These are phyloP conservation scores for Corylus heterophylla DNA, from an alignment of 306 rosid species.

Conservation along the genomic window DNA sequence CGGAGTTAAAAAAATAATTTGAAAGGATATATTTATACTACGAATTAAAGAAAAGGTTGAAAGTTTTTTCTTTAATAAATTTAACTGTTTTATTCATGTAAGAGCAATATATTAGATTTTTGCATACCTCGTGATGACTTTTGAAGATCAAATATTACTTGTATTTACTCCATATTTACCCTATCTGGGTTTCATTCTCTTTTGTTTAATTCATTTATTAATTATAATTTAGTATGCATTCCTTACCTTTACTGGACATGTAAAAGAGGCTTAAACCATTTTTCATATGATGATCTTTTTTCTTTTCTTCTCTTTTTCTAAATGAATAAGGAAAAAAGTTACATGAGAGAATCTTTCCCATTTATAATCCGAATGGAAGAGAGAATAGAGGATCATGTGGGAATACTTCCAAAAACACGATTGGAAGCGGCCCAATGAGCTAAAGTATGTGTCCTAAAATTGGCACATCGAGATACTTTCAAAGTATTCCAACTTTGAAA, in stretches of 20 bases:
- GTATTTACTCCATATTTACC: not conserved
- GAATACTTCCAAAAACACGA: no score
- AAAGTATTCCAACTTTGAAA: no score
- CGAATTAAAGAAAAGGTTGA: constrained; percentile 82
- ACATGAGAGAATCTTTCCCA: no score
- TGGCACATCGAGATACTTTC: no score
- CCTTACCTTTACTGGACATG: not conserved
- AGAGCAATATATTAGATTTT: not conserved
- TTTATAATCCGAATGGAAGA: no score
- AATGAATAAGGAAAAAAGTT: no score
- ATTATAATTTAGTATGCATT: not conserved
- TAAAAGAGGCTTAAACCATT: not conserved
- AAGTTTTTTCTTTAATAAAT: constrained; percentile 3
- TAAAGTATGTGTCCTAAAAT: no score
- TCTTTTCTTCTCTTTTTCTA: no score
- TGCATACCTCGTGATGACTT: not conserved
- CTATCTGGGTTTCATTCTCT: not conserved
- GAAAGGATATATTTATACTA: constrained; percentile 86
- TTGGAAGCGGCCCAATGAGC: no score
- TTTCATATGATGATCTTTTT: not conserved
- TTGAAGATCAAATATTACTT: not conserved
- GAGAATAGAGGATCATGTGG: no score
- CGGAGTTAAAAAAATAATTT: constrained; percentile 83
- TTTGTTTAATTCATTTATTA: not conserved
- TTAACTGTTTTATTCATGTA: not conserved